Conservation (phyloP, 139 green algal species). For the Chara braunii region DNA sequence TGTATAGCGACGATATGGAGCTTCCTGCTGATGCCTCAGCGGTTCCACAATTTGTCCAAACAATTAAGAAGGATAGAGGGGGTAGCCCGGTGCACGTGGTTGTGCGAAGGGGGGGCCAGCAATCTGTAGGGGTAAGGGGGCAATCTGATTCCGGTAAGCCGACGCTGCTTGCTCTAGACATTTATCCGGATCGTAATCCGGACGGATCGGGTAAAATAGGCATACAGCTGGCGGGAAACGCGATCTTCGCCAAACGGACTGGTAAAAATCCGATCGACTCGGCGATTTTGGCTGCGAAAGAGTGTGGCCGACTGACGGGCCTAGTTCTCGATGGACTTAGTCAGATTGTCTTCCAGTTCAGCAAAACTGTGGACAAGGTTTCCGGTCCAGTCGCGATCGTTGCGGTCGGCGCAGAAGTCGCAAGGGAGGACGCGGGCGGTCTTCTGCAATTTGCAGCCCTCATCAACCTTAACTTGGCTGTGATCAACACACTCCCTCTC, state of each 20-base stretch:
- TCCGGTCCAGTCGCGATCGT: slow-evolving; percentile 91
- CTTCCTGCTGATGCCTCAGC: slow-evolving; percentile 7
- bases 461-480: slow-evolving; percentile 96
- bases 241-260: slow-evolving; percentile 44
- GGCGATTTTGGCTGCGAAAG: slow-evolving; percentile 22
- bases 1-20: slow-evolving; percentile 48
- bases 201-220: slow-evolving; percentile 76
- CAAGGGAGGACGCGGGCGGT: slow-evolving; percentile 52
- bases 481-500: slow-evolving; percentile 91
- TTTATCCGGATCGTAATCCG: slow-evolving; percentile 11
- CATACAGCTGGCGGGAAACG: slow-evolving; percentile 71
- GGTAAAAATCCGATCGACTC: slow-evolving; percentile 33
- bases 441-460: slow-evolving; percentile 88
- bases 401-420: slow-evolving; percentile 75
- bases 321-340: slow-evolving; percentile 43
- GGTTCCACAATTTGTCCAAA: slow-evolving; percentile 27
- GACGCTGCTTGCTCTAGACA: background rate
- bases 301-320: slow-evolving; percentile 53
- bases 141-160: too few relatives aligned
- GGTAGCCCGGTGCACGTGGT: slow-evolving; percentile 8
- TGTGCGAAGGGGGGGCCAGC: slow-evolving; percentile 11
- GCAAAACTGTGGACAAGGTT: slow-evolving; percentile 45
- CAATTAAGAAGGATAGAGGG: slow-evolving; percentile 15
- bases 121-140: too few relatives aligned
- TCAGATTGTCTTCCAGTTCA: slow-evolving; percentile 45